Evolutionary conservation across 2,329 filamentous ascomycete species (phyloP), one percentile per base, ranked within the genome.

Genomic region (Neopestalotiopsis clavispora): DNA sequence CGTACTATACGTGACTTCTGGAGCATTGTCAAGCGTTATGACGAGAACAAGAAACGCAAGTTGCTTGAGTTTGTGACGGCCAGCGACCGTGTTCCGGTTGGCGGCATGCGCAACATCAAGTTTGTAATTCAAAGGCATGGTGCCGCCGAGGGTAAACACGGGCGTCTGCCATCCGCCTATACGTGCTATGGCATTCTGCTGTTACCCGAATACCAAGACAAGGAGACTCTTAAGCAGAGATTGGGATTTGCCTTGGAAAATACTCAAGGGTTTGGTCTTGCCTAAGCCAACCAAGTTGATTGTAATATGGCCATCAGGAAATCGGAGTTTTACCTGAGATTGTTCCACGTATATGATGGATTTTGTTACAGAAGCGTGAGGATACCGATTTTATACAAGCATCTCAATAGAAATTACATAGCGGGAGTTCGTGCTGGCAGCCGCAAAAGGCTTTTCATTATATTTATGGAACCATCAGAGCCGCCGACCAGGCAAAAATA

Each of bases 41-140:
- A 89, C 69, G 85, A 91, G 17, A 84, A 87, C 59, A 92, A 95
- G 84, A 92, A 92, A 80, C 88, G 90, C 66, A 90, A 89, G 74
- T 82, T 99, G 42, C 85, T 99, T 40, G 94, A 98, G 78, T 99
- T 99, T 76, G 95, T 99, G 38, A 99, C 96, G 14, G 95, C 95
- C 0, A 95, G 91, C 74, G 95, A 98, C 76, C 88, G 96, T 2
- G 89, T 98, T 1, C 96, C 96, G 0, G 93, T 97, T 0, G 94
- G 93, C 23, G 96, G 96, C 2, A 90, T 95, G 76, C 87, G 89
- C 71, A 94, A 92, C 74, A 83, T 98, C 61, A 90, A 92, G 75
- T 98, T 98, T 79, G 89, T 93, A 14, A 87, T 99, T 58, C 92
- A 95, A 80, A 90, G 88, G 75, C 94, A 94, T 76, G 90, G 93